Conservation (phyloP, 2,329 filamentous ascomycete species). For the Ceratocystis papillata region DNA sequence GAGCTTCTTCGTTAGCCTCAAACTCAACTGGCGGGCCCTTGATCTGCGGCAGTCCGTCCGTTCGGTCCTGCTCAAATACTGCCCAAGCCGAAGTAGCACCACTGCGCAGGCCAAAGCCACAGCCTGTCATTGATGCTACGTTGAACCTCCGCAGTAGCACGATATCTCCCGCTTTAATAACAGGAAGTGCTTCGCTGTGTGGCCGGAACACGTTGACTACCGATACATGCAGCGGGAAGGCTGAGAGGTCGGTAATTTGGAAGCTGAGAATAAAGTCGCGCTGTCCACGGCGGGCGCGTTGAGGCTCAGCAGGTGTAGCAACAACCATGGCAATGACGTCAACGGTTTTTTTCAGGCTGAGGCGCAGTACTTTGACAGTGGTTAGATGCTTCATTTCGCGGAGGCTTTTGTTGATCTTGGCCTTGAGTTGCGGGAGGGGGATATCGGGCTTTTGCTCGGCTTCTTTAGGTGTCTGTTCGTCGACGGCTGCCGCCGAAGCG, state of each 20-base stretch:
- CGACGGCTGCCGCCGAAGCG: not conserved
- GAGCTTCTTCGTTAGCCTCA: constrained; percentile 36
- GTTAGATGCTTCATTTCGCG: constrained; percentile 45
- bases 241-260: constrained; percentile 46
- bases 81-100: constrained; percentile 51
- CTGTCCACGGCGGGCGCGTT: constrained; percentile 46
- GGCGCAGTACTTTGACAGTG: constrained; percentile 43
- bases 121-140: constrained; percentile 43
- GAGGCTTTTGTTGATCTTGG: constrained; percentile 38
- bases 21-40: constrained; percentile 51
- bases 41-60: constrained; percentile 40
- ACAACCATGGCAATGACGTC: constrained; percentile 48
- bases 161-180: constrained; percentile 46
- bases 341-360: constrained; percentile 31
- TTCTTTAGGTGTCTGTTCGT: not conserved
- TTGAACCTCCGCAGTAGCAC: constrained; percentile 48
- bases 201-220: constrained; percentile 50
- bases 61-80: constrained; percentile 42
- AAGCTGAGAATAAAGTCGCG: constrained; percentile 51
- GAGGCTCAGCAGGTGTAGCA: constrained; percentile 40
- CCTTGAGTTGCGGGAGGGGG: constrained; percentile 33
- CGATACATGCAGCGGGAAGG: constrained; percentile 39
- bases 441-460: constrained; percentile 28
- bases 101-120: constrained; percentile 46
- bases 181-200: constrained; percentile 46